Conservation (phyloP, 2,329 filamentous ascomycete species). For the Lachnellula subtilissima region DNA sequence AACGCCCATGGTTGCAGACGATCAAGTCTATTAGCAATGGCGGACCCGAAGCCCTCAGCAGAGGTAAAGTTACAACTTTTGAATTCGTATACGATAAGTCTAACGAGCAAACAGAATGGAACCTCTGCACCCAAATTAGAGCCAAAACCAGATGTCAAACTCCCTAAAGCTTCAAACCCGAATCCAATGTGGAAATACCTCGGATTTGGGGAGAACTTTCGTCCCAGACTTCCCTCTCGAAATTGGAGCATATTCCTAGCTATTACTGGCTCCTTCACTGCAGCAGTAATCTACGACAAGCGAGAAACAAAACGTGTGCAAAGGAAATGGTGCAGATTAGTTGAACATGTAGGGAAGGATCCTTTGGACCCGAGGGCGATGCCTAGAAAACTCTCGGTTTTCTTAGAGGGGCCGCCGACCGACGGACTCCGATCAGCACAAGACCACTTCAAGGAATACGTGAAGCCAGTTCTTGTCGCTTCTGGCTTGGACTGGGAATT, state of each 20-base stretch:
- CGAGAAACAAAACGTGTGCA: constrained; percentile 82
- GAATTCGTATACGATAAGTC: background rate
- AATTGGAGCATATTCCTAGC: constrained; percentile 97
- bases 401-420: constrained; percentile 78
- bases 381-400: constrained; percentile 80
- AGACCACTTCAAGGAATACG: constrained; percentile 92
- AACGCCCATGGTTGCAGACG: background rate
- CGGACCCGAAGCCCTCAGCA: constrained; percentile 23
- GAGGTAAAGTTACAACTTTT: constrained; percentile 15
- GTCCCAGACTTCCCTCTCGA: constrained; percentile 80
- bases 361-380: constrained; percentile 66
- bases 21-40: constrained; percentile 12
- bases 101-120: constrained; percentile 20
- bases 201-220: constrained; percentile 73
- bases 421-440: constrained; percentile 81
- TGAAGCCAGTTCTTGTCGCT: constrained; percentile 86
- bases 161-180: constrained; percentile 43
- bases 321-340: constrained; percentile 78
- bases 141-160: constrained; percentile 30
- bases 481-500: constrained; percentile 95
- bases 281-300: constrained; percentile 85
- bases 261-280: constrained; percentile 70
- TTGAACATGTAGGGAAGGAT: constrained; percentile 78
- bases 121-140: constrained; percentile 34
- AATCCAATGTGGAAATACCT: constrained; percentile 76